phyloP scores from a whole-genome alignment of 345 rosid species.

The Rhizophora apiculata region DNA sequence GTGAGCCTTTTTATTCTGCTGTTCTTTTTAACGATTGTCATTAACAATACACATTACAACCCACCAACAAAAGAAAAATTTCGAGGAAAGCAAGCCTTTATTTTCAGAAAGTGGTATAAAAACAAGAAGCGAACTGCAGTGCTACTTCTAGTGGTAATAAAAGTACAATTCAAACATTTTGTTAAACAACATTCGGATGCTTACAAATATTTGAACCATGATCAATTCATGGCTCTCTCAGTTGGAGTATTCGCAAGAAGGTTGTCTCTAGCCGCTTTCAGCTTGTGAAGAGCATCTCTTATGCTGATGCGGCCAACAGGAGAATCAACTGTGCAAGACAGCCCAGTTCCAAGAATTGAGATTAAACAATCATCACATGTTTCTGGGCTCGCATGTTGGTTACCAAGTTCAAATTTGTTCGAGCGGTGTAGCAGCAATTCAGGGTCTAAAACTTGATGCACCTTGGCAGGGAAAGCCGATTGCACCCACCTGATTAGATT shows the following conservation, averaged over 20 bases:
- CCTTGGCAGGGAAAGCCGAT: slow-evolving; percentile 19
- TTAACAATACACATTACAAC: too few species aligned
- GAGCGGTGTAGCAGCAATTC: slow-evolving; percentile 9
- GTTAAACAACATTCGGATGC: too few species aligned
- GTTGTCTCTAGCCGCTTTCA: slow-evolving; percentile 21
- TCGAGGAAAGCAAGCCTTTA: too few species aligned
- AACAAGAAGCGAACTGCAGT: too few species aligned
- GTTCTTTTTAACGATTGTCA: too few species aligned
- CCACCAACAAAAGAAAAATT: too few species aligned
- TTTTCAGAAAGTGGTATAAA: too few species aligned
- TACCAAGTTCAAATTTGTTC: neutral
- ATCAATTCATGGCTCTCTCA: too few species aligned
- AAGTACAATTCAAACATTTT: too few species aligned
- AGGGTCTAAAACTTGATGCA: slow-evolving; percentile 32
- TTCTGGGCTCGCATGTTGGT: neutral
- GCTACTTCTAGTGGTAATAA: too few species aligned
- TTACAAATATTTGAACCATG: too few species aligned
- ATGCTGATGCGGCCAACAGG: slow-evolving; percentile 37
- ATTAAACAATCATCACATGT: slow-evolving; percentile 23
- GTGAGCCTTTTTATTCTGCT: too few species aligned
- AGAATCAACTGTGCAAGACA: slow-evolving; percentile 33
- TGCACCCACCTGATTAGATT: slow-evolving; percentile 37
- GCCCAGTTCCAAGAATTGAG: slow-evolving; percentile 37
- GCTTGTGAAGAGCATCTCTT: slow-evolving; percentile 37
- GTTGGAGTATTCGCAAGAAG: neutral